Conservation (phyloP, 805 yeast genomes). For the Ascoidea asiatica region DNA sequence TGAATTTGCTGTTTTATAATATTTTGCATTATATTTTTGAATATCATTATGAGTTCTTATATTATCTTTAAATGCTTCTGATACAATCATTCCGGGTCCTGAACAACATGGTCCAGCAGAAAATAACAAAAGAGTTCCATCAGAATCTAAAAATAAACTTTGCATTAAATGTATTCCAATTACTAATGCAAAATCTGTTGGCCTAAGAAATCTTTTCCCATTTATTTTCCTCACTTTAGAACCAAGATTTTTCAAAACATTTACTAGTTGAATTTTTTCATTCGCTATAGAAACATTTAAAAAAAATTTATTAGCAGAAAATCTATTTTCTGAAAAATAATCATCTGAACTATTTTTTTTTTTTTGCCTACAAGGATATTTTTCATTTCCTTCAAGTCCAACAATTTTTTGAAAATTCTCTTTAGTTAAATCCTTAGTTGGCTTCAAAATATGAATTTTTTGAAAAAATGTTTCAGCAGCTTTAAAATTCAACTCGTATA, state of each 20-base stretch:
- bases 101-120: conserved; percentile 25
- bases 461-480: conserved; percentile 18
- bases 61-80: conserved; percentile 5
- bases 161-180: conserved; percentile 16
- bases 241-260: not conserved
- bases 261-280: not conserved
- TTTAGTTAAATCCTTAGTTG: conserved; percentile 32
- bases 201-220: conserved; percentile 18
- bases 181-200: conserved; percentile 23
- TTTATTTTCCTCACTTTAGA: not conserved
- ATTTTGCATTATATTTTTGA: conserved; percentile 19
- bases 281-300: too few relatives aligned
- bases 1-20: conserved; percentile 14
- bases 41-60: conserved; percentile 25
- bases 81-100: conserved; percentile 23
- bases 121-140: conserved; percentile 20
- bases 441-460: conserved; percentile 38
- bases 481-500: conserved; percentile 31
- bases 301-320: not conserved
- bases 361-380: not conserved
- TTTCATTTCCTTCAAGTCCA: not conserved
- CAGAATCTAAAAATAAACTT: conserved; percentile 13
- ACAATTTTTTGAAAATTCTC: not conserved
- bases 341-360: not conserved
- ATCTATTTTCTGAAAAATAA: not conserved